Evolutionary conservation across 768 basidiomycete species (phyloP).

Genomic region (Amanita rimosa): DNA sequence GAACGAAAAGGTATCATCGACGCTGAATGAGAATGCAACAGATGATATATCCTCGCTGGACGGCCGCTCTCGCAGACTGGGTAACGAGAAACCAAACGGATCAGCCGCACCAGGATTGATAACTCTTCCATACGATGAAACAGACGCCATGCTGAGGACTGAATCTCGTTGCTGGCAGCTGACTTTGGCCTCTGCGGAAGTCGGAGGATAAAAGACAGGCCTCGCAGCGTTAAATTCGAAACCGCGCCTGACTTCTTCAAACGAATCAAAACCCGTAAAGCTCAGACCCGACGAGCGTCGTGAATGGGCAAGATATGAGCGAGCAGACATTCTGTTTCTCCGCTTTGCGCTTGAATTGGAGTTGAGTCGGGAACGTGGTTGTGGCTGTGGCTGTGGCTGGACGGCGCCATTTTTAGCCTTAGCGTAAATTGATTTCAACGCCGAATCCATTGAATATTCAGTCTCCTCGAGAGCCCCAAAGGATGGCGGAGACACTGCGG

Average conservation of each 20-base stretch:
- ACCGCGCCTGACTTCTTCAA: slow-evolving; percentile 67
- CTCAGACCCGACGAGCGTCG: slow-evolving; percentile 44
- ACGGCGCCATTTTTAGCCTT: slow-evolving; percentile 24
- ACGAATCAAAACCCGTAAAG: slow-evolving; percentile 65
- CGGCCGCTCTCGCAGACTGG: slow-evolving; percentile 41
- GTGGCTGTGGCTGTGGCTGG: slow-evolving; percentile 9
- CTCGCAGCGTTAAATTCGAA: slow-evolving; percentile 62
- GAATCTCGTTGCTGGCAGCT: slow-evolving; percentile 45
- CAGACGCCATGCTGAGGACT: slow-evolving; percentile 61
- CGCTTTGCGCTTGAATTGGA: slow-evolving; percentile 34
- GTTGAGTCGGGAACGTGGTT: slow-evolving; percentile 24
- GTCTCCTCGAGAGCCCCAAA: slow-evolving; percentile 37
- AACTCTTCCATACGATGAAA: slow-evolving; percentile 69
- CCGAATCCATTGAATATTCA: slow-evolving; percentile 40
- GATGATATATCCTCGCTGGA: slow-evolving; percentile 45
- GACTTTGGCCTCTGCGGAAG: slow-evolving; percentile 22
- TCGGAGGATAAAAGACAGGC: slow-evolving; percentile 55
- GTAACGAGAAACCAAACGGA: slow-evolving; percentile 64
- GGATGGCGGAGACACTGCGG: slow-evolving; percentile 30
- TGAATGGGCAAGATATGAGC: slow-evolving; percentile 21
- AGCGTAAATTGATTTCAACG: slow-evolving; percentile 45
- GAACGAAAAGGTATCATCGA: slow-evolving; percentile 74
- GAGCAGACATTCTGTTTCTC: slow-evolving; percentile 12
- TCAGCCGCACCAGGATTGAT: slow-evolving; percentile 51
- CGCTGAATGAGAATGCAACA: slow-evolving; percentile 39